phyloP scores from a whole-genome alignment of 495 filamentous ascomycete genomes.

The Penicillium flavigenum region DNA sequence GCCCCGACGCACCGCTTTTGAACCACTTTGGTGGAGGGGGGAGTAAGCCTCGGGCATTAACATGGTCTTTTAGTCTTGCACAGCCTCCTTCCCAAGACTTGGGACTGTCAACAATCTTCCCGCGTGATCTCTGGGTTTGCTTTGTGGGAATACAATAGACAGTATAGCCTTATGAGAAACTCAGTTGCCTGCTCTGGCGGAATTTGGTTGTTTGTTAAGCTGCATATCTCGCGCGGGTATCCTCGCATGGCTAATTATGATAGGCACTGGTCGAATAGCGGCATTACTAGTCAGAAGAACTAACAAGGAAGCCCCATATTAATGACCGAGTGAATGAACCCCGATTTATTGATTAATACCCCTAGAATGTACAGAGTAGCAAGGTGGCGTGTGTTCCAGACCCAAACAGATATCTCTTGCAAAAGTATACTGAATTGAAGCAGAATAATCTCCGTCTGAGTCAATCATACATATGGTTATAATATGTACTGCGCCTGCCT shows the following conservation, averaged over 20 bases:
- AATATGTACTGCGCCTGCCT: neutral
- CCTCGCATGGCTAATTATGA: neutral
- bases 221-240: neutral
- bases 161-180: neutral
- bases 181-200: neutral
- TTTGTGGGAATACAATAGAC: neutral
- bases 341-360: neutral
- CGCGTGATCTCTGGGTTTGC: neutral
- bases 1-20: neutral
- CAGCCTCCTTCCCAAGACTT: constrained; percentile 23
- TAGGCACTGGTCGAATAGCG: neutral
- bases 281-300: neutral
- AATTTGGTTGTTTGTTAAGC: neutral
- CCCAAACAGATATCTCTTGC: neutral
- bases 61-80: constrained; percentile 6
- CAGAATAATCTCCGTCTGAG: too few relatives aligned
- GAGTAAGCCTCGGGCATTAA: neutral
- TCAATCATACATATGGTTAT: too few relatives aligned
- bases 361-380: neutral
- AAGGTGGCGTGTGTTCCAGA: neutral
- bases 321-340: neutral
- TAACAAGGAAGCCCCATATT: neutral
- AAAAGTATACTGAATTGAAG: neutral
- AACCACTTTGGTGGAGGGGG: neutral
- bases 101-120: neutral